Base-by-base conservation (phyloP, 2,329 filamentous ascomycete genomes). In the Colletotrichum somersetense region DNA sequence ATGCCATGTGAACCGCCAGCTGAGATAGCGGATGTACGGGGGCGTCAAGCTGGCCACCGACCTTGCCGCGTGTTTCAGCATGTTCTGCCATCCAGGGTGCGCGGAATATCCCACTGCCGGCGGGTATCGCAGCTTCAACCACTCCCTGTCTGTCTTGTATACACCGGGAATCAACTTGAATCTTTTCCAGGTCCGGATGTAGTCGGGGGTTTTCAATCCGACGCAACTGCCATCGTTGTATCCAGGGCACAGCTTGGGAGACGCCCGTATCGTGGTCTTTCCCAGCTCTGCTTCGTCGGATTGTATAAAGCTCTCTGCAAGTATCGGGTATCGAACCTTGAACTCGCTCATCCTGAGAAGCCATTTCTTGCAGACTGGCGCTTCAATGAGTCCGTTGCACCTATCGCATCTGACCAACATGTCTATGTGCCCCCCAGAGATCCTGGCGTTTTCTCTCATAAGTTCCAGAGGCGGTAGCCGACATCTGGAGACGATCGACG, bases 1-100 rank as follows among this genome's bases (percentile, higher is more conserved):
- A 55, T 56, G 50, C 62, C 62, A 64, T 5, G 62, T 50, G 5
- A 53, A 64, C 20, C 62, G 50, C 62, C 62, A 64, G 62, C 23
- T 5, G 16, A 64, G 14, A 26, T 64, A 64, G 18, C 20, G 50
- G 26, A 20, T 3, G n/a, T 44, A 64, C 23, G 62, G 38, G 6
- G 26, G 38, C 18, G 18, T 64, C 18, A 64, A 35, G 12, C 1
- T 5, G 26, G 26, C 5, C 14, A 23, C 23, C 3, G 18, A 16
- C 20, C 8, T 58, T 11, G 40, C 12, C n/a, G 61, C 48, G 20
- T 16, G 18, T 40, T 46, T 30, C n/a, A 56, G 62, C 35, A 6
- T 64, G 16, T 46, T 20, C 30, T 56, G 62, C 62, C 62, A 64
- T 11, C 10, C 26, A n/a, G 50, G 46, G 7, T 48, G n/a, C 11